Percentiles rank a stretch among this genome's conserved stretches.
Conservation (phyloP, 495 filamentous ascomycete species). For the Neohortaea acidophila region DNA sequence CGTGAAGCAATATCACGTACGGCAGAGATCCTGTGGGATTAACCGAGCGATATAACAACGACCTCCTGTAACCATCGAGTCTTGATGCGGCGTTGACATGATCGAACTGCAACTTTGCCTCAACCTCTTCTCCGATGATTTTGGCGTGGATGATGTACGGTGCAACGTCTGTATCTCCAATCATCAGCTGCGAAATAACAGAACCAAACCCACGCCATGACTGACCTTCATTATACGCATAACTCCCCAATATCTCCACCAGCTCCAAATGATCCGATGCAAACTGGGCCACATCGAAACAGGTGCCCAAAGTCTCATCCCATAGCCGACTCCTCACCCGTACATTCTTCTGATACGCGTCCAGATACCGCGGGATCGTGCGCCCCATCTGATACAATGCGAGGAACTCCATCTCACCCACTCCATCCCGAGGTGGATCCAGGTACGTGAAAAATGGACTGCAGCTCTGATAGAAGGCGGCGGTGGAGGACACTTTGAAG, state of each 20-base stretch:
- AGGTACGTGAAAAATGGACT: background rate
- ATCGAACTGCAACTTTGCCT: background rate
- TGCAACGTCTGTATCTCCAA: background rate
- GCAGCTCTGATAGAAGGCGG: background rate
- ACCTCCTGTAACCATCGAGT: background rate
- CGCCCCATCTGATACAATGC: background rate
- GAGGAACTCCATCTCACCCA: background rate
- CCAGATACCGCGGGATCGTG: background rate
- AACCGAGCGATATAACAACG: background rate
- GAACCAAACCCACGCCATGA: background rate
- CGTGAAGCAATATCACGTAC: background rate
- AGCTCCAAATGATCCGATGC: background rate
- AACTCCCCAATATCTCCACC: conserved; percentile 1
- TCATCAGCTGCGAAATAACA: background rate
- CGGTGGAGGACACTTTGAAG: background rate
- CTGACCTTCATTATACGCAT: conserved; percentile 1
- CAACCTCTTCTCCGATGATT: background rate
- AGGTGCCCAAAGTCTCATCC: background rate
- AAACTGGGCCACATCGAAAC: background rate
- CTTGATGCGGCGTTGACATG: background rate
- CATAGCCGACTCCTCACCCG: background rate
- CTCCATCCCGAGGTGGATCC: background rate
- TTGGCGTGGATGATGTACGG: background rate
- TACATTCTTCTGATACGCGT: background rate
- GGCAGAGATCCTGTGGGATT: background rate